Percentiles rank a stretch among this genome's conserved stretches.
Evolutionary conservation across 2,329 filamentous ascomycete species (phyloP).

Genomic region (Scedosporium dehoogii): DNA sequence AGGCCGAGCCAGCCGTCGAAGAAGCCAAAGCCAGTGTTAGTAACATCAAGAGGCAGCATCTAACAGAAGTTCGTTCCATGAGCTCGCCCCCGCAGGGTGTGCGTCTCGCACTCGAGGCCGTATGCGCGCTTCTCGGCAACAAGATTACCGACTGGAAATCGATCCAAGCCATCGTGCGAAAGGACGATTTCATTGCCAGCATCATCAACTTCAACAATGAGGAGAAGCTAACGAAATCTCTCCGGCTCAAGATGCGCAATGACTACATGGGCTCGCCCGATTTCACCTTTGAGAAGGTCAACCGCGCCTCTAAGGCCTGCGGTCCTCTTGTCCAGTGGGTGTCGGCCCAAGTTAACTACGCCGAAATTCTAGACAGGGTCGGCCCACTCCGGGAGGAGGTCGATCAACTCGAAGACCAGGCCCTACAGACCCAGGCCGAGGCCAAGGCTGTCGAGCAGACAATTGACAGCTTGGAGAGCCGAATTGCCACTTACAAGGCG

Average conservation of each 20-base stretch:
- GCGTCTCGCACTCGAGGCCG: conserved; percentile 85
- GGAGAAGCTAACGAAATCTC: conserved; percentile 76
- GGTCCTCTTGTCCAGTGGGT: conserved; percentile 97
- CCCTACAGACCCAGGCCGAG: conserved; percentile 85
- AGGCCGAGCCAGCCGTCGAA: conserved; percentile 83
- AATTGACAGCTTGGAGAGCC: conserved; percentile 73
- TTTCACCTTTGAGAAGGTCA: conserved; percentile 93
- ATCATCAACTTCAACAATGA: conserved; percentile 98
- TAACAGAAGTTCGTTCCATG: conserved; percentile 98
- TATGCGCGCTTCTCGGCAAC: conserved; percentile 88
- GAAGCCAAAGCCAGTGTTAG: conserved; percentile 94
- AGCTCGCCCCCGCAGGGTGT: conserved; percentile 84
- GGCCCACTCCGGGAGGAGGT: conserved; percentile 90
- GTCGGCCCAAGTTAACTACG: conserved; percentile 91
- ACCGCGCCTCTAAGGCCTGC: conserved; percentile 92
- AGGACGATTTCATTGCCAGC: conserved; percentile 94
- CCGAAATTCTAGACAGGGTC: conserved; percentile 90
- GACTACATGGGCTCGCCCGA: conserved; percentile 89
- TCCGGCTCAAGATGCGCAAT: conserved; percentile 81
- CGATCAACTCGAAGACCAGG: conserved; percentile 72
- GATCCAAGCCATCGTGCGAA: conserved; percentile 78
- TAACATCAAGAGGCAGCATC: conserved; percentile 95
- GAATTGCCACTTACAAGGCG: conserved; percentile 89
- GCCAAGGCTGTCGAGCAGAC: conserved; percentile 86
- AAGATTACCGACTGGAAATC: conserved; percentile 85